Percentiles rank a stretch among this genome's conserved stretches.
These are phyloP conservation scores for Entamoeba histolytica DNA, from an alignment of 208 protist genomes.

Conservation along the genomic window DNA sequence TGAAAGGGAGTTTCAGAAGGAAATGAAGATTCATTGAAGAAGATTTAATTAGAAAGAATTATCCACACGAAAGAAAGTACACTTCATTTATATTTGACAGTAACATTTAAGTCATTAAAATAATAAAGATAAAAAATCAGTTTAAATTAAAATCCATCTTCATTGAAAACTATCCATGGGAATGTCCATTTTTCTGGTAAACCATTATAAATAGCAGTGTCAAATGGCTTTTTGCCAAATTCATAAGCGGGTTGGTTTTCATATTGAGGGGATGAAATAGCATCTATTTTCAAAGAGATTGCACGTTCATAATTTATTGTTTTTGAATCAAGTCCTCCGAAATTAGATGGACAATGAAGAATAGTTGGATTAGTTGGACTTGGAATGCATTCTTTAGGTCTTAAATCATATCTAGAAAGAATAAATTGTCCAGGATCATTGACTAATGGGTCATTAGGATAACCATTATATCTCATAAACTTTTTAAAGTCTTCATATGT, in stretches of 20 bases:
- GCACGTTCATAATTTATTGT: not conserved
- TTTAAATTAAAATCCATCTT: not conserved
- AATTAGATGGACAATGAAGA: not conserved
- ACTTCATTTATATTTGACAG: no score
- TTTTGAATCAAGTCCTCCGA: not conserved
- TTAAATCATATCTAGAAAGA: constrained; percentile 7
- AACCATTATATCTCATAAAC: not conserved
- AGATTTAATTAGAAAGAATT: no score
- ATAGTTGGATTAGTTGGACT: not conserved
- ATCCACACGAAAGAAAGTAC: no score
- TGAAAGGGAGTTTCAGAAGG: no score
- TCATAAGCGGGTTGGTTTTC: not conserved
- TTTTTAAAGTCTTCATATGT: not conserved
- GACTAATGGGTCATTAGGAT: not conserved
- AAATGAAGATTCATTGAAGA: no score
- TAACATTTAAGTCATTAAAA: no score
- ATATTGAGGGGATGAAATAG: not conserved
- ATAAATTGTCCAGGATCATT: not conserved
- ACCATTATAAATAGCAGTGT: not conserved
- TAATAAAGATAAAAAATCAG: not conserved
- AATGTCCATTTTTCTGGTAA: not conserved
- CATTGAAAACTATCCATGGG: not conserved
- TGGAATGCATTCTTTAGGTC: not conserved
- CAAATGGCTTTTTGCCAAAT: not conserved
- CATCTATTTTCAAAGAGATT: not conserved